Conservation (phyloP, 2,329 filamentous ascomycete species). For the Alternaria sp. region DNA sequence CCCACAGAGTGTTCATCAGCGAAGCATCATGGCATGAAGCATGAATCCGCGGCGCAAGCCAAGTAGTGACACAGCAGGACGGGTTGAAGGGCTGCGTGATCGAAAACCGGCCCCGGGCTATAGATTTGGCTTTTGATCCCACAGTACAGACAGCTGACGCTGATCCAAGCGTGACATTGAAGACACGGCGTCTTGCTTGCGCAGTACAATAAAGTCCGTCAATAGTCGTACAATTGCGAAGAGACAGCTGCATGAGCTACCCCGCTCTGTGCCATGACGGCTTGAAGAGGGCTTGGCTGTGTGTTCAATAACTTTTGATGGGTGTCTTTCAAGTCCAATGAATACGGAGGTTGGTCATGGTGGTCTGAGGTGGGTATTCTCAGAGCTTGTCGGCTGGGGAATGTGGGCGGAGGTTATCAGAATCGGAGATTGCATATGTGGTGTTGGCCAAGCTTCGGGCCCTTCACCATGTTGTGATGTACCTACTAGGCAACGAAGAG, state of each 20-base stretch:
- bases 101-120: conserved; percentile 3
- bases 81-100: conserved; percentile 16
- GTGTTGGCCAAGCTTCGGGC: conserved; percentile 18
- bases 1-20: not conserved
- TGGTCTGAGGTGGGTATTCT: not conserved
- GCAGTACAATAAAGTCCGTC: conserved; percentile 15
- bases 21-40: conserved; percentile 5
- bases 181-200: conserved; percentile 16
- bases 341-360: conserved; percentile 1
- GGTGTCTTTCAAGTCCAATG: conserved; percentile 1
- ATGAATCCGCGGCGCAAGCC: conserved; percentile 5
- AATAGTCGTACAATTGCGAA: conserved; percentile 19
- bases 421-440: conserved; percentile 6
- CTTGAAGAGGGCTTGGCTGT: conserved; percentile 6
- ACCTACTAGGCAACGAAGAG: conserved; percentile 24
- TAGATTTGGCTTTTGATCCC: conserved; percentile 9
- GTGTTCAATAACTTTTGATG: conserved; percentile 1
- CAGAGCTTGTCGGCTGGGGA: conserved; percentile 4
- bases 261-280: conserved; percentile 16
- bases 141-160: conserved; percentile 26
- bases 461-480: conserved; percentile 18
- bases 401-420: conserved; percentile 1
- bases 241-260: conserved; percentile 12
- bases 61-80: conserved; percentile 9
- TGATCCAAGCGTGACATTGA: conserved; percentile 17